A percentile compares a stretch with the other conserved stretches of the same genome.
phyloP scores from a whole-genome alignment of 352 stramenopile genomes.

The Phytophthora fragariae region DNA sequence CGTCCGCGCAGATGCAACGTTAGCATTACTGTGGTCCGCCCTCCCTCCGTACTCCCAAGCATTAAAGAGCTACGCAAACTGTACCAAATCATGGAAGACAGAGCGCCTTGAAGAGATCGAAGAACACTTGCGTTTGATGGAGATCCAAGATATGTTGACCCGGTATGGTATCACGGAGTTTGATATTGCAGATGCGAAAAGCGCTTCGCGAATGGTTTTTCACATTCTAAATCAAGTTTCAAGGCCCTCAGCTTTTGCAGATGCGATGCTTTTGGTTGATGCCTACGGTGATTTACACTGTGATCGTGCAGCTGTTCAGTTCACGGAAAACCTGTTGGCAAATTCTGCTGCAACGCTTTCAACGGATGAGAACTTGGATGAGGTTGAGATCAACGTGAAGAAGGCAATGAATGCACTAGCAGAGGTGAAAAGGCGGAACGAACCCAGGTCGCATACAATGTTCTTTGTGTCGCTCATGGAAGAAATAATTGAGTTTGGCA shows the following conservation, averaged over 20 bases:
- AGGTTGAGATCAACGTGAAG: constrained; percentile 20
- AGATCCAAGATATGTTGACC: constrained; percentile 81
- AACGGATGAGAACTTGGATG: constrained; percentile 2
- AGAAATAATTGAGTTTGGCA: constrained; percentile 57
- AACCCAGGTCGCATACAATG: constrained; percentile 33
- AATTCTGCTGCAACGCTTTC: constrained; percentile 10
- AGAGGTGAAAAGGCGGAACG: constrained; percentile 51
- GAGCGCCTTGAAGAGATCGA: constrained; percentile 57
- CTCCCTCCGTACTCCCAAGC: constrained; percentile 62
- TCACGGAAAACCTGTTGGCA: constrained; percentile 70
- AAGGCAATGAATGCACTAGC: constrained; percentile 44
- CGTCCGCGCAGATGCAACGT: constrained; percentile 40
- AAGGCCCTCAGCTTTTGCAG: constrained; percentile 51
- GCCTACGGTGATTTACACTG: constrained; percentile 61
- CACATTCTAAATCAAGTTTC: constrained; percentile 69
- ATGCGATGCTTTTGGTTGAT: constrained; percentile 71
- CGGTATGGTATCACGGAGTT: constrained; percentile 68
- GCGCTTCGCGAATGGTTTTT: constrained; percentile 54
- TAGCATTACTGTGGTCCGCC: constrained; percentile 49
- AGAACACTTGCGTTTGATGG: constrained; percentile 74
- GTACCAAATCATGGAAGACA: constrained; percentile 48
- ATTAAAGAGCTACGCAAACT: constrained; percentile 58
- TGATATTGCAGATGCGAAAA: constrained; percentile 57
- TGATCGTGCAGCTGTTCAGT: constrained; percentile 61
- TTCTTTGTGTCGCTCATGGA: constrained; percentile 56